A percentile compares a stretch with the other conserved stretches of the same genome.
phyloP scores from a whole-genome alignment of 2,329 filamentous ascomycete genomes.

The Fusarium annulatum region DNA sequence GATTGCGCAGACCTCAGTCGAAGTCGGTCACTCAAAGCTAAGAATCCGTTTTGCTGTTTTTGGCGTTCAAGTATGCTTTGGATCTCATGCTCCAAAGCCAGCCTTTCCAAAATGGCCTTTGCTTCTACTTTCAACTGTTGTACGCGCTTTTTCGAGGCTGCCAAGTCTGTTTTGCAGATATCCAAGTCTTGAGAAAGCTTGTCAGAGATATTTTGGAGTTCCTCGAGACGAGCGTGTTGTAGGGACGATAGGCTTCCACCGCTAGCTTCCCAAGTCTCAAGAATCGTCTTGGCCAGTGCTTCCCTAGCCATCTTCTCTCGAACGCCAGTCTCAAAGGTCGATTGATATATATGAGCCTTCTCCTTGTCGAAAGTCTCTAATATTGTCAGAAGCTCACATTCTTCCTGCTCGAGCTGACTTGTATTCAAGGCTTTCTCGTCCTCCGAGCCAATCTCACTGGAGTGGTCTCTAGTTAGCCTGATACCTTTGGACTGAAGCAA shows the following conservation, averaged over 20 bases:
- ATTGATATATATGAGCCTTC: accelerated
- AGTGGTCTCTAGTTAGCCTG: accelerated
- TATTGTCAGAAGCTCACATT: accelerated
- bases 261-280: neutral
- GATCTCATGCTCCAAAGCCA: neutral
- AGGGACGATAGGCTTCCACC: neutral
- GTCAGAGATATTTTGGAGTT: neutral
- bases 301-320: neutral
- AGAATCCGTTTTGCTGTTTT: neutral
- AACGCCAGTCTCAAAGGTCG: accelerated
- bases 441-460: accelerated
- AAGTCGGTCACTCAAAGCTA: neutral
- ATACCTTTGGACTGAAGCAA: neutral
- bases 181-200: neutral
- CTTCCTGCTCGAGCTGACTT: neutral
- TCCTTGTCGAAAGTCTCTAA: accelerated
- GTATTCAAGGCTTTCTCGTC: neutral
- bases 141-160: neutral
- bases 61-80: neutral
- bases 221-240: neutral
- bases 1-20: neutral
- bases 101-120: neutral
- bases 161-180: neutral
- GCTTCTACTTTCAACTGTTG: neutral
- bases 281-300: too few relatives aligned